Evolutionary conservation across 1,284 basidiomycete species (phyloP), one percentile per base, ranked within the genome.

Genomic region (Coniophora puteana): DNA sequence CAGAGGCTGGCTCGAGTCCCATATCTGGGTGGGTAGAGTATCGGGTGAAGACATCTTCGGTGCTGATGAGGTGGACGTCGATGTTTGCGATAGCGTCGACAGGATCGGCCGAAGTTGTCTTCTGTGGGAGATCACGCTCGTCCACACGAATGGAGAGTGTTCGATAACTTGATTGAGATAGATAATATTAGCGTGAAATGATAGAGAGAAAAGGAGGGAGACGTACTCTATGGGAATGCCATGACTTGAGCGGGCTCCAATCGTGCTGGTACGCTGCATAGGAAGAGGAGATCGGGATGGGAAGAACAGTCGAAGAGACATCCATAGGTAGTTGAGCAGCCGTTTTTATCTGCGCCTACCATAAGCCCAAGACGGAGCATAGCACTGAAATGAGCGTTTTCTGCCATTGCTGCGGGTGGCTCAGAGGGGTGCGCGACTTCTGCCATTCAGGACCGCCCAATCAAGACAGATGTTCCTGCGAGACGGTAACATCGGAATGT

Each of bases 121-220:
- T 49, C 14, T 26, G 26, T 4, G 20, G 28, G 4, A 41, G 43
- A 4, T 48, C 49, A 40, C 58, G 62, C 39, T 57, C 57, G 7
- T 68, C 62, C 6, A 68, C 64, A 5, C 67, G 67, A 20, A 69
- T 65, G 7, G 68, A 70, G 8, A 69, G 61, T 0, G 67, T 69
- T n/a, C 67, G 68, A 36, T 69, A 70, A 3, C 68, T 68, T 38
- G 4, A 3, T 29, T 25, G 12, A 8, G n/a, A 20, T 17, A 12
- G 25, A 18, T 20, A 14, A 13, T 1, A 13, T 14, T 16, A 16
- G 10, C 4, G 12, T 11, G 20, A 27, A 18, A 4, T 10, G n/a
- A 33, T 4, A 29, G 4, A n/a, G 27, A 48, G 14, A 39, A 4
- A 7, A 5, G 10, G 29, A 22, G 12, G 5, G 4, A 21, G 1